phyloP scores from a whole-genome alignment of 2,329 filamentous ascomycete species.

The Fusarium verrucosum region DNA sequence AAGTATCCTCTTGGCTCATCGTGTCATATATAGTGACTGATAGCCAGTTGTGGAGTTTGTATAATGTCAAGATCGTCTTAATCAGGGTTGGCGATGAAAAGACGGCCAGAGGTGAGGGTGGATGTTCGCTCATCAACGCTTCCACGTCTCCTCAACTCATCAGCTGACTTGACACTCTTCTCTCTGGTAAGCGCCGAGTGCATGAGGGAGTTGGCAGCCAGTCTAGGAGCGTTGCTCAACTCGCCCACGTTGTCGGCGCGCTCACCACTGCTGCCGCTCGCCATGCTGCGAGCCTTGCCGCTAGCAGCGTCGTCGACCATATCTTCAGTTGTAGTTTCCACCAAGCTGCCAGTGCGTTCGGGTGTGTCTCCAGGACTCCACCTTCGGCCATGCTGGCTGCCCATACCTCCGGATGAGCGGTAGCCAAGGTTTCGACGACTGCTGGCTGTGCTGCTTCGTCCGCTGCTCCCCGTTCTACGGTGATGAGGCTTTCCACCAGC shows the following conservation, averaged over 20 bases:
- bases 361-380: conserved; percentile 66
- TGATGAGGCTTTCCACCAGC: conserved; percentile 64
- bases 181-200: conserved; percentile 68
- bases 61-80: conserved; percentile 42
- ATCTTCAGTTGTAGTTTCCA: conserved; percentile 53
- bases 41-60: conserved; percentile 10
- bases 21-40: conserved; percentile 22
- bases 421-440: conserved; percentile 60
- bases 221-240: conserved; percentile 57
- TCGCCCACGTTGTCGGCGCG: conserved; percentile 69
- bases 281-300: conserved; percentile 60
- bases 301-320: conserved; percentile 56
- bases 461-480: conserved; percentile 77
- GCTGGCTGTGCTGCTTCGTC: conserved; percentile 72
- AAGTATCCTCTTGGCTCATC: conserved; percentile 25
- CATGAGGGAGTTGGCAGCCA: conserved; percentile 67
- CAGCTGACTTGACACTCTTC: conserved; percentile 72
- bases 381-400: conserved; percentile 53
- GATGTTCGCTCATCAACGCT: conserved; percentile 85
- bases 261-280: conserved; percentile 67
- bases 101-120: conserved; percentile 75
- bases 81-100: conserved; percentile 90
- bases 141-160: conserved; percentile 78
- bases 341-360: conserved; percentile 63
- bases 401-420: conserved; percentile 60